Evolutionary conservation across 768 basidiomycete species (phyloP), one percentile per base, ranked within the genome.

Genomic region (Pleurotus eryngii): DNA sequence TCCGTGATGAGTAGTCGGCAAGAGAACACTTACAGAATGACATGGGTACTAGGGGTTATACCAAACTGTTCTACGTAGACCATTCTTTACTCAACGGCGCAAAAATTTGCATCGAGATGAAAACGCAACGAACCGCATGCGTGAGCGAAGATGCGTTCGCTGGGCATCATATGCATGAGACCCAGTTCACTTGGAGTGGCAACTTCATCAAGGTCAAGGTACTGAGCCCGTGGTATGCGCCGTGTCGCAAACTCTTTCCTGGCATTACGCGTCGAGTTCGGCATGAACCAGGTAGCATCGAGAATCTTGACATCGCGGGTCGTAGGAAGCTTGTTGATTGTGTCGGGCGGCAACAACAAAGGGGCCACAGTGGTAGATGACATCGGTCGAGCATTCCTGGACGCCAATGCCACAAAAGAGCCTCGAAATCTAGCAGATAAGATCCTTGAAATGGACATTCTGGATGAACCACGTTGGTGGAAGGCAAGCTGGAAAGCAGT

Each of bases 211-310:
- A 95, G 75, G 67, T 94, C 89, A 61, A 94, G 78, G 65, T 85
- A 90, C 51, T 80, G 81, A 0, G 93, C 85, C 9, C 80, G 77
- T 4, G 89, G 89, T 35, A 97, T 81, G 35, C 87, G 81, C 60
- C 82, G 85, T 24, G 74, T 68, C 18, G 76, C 67, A 61, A 85
- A 95, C 70, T 96, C 95, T 27, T 81, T 70, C n/a, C 70, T 69
- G 2, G 89, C 79, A 50, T 83, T 84, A 56, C 95, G 83, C 1
- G 85, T 76, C 35, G 87, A 81, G 69, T 86, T 90, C 50, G 95
- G 96, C 96, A 98, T 97, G 70, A 91, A 88, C 96, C 95, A 98
- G 49, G 84, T 86, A 20, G 86, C 85, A 66, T 98, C 96, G 35
- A 87, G 76, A 61, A 88, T 70, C 7, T 74, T 70, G 30, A 84